phyloP scores from a whole-genome alignment of 2,329 filamentous ascomycete species.

The Cordyceps javanica region DNA sequence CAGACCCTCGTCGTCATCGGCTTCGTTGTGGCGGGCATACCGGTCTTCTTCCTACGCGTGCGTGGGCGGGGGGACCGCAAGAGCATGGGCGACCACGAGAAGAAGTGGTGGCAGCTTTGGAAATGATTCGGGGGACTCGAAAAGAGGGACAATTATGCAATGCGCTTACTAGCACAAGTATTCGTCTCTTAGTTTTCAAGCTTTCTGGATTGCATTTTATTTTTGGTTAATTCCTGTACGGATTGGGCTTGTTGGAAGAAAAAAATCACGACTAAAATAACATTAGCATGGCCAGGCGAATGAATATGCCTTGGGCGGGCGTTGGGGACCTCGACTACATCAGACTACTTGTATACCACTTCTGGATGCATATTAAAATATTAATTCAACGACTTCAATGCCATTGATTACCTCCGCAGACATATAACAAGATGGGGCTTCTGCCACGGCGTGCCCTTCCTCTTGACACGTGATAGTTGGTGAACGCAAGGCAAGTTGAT shows the following conservation, averaged over 20 bases:
- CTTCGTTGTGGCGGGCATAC: slow-evolving; percentile 78
- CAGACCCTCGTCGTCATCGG: slow-evolving; percentile 83
- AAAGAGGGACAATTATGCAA: neutral
- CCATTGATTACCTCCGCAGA: neutral
- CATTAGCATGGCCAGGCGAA: neutral
- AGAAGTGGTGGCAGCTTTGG: slow-evolving; percentile 58
- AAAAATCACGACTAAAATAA: neutral
- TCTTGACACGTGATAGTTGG: no score
- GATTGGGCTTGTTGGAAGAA: neutral
- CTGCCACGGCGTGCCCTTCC: no score
- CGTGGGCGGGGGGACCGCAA: slow-evolving; percentile 29
- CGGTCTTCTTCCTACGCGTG: slow-evolving; percentile 78
- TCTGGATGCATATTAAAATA: neutral
- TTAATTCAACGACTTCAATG: neutral
- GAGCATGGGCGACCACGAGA: slow-evolving; percentile 28
- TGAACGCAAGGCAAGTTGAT: neutral
- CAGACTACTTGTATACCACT: neutral
- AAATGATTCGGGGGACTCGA: slow-evolving; percentile 23
- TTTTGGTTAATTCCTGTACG: neutral
- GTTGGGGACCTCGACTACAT: slow-evolving; percentile 1
- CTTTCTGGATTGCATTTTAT: neutral
- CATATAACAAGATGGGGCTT: neutral
- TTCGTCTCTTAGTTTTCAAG: neutral
- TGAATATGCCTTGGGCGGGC: neutral
- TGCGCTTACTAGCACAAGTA: neutral